A percentile compares a stretch with the other conserved stretches of the same genome.
Conservation (phyloP, 768 basidiomycete species). For the Podaxis carcinomalis region DNA sequence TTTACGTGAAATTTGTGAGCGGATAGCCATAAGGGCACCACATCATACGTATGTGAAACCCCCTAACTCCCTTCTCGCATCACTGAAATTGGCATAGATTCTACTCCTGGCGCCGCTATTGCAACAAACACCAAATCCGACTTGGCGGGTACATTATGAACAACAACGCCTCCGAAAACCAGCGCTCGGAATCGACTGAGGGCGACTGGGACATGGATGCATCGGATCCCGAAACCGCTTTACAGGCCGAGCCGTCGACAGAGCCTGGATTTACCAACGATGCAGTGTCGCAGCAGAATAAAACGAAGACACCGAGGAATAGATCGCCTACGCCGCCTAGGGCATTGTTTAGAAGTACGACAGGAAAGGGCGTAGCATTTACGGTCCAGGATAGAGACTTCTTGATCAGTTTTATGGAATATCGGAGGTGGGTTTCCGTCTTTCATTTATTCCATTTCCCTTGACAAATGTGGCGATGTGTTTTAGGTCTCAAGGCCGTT, state of each 20-base stretch:
- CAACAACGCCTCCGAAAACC: slow-evolving; percentile 25
- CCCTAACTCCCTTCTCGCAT: neutral
- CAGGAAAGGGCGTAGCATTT: slow-evolving; percentile 87
- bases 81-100: slow-evolving; percentile 45
- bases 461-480: slow-evolving; percentile 2
- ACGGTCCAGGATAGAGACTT: slow-evolving; percentile 80
- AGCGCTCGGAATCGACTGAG: slow-evolving; percentile 38
- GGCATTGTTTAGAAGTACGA: slow-evolving; percentile 78
- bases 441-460: neutral
- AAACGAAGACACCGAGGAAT: slow-evolving; percentile 34
- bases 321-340: slow-evolving; percentile 80
- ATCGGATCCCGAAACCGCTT: slow-evolving; percentile 11
- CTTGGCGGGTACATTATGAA: slow-evolving; percentile 83
- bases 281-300: slow-evolving; percentile 19
- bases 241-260: slow-evolving; percentile 31
- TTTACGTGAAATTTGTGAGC: slow-evolving; percentile 82
- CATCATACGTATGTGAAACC: slow-evolving; percentile 70
- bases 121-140: slow-evolving; percentile 91
- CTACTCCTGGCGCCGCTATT: slow-evolving; percentile 89
- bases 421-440: slow-evolving; percentile 53
- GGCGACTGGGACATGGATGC: slow-evolving; percentile 38
- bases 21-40: slow-evolving; percentile 84
- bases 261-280: slow-evolving; percentile 40
- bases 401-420: slow-evolving; percentile 71
- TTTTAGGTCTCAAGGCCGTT: slow-evolving; percentile 36